Conservation (phyloP, 257 asterid species). For the Penstemon davidsonii region DNA sequence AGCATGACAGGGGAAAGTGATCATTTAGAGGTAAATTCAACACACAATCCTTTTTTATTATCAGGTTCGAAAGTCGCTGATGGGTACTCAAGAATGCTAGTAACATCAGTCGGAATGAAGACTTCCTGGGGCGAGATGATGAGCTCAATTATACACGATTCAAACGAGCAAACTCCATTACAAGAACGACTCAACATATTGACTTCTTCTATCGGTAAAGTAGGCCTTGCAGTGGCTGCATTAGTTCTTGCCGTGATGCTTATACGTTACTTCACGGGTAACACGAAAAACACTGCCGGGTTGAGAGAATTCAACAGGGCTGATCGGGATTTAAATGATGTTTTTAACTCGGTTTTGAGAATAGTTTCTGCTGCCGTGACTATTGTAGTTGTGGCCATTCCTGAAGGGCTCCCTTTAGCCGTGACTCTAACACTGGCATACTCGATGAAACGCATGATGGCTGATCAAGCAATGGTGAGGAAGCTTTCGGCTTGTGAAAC, state of each 20-base stretch:
- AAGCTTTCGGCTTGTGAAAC: constrained; percentile 69
- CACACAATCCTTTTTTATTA: constrained; percentile 42
- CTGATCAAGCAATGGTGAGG: constrained; percentile 60
- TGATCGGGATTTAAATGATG: constrained; percentile 34
- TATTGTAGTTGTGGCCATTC: constrained; percentile 61
- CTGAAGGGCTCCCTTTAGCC: constrained; percentile 67
- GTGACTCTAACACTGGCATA: constrained; percentile 58
- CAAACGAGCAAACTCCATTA: constrained; percentile 50
- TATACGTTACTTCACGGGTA: constrained; percentile 60
- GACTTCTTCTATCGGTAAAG: constrained; percentile 46
- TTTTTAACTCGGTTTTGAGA: constrained; percentile 46
- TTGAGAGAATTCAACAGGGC: constrained; percentile 33
- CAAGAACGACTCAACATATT: constrained; percentile 47
- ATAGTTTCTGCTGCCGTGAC: constrained; percentile 52
- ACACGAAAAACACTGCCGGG: constrained; percentile 29
- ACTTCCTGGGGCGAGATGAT: constrained; percentile 58
- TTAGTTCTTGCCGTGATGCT: constrained; percentile 49
- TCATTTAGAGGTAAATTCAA: constrained; percentile 35
- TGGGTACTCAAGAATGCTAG: constrained; percentile 57
- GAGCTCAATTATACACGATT: constrained; percentile 38
- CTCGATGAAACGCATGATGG: constrained; percentile 60
- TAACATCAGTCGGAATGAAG: constrained; percentile 53
- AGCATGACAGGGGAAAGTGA: constrained; percentile 46
- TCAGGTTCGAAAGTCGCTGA: constrained; percentile 58
- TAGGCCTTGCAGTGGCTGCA: constrained; percentile 48